Percentiles rank a stretch among this genome's conserved stretches.
phyloP scores from a whole-genome alignment of 768 basidiomycete genomes.

The Mycena metata region DNA sequence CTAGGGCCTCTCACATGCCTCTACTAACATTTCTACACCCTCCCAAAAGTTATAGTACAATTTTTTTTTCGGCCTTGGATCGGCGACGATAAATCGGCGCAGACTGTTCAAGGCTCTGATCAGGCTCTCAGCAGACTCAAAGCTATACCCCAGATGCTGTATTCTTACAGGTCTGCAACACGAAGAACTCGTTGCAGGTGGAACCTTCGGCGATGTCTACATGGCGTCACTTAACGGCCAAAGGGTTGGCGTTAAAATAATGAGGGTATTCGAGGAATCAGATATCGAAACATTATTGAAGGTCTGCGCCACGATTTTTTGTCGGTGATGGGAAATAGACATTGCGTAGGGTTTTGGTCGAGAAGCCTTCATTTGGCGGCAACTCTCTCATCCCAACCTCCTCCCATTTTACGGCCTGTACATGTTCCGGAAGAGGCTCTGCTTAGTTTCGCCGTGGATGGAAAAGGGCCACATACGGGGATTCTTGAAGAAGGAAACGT shows the following conservation, averaged over 20 bases:
- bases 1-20: too few relatives aligned
- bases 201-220: conserved; percentile 34
- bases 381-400: conserved; percentile 40
- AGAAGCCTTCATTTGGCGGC: conserved; percentile 41
- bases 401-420: conserved; percentile 41
- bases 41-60: too few relatives aligned
- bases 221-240: conserved; percentile 22
- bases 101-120: conserved; percentile 9
- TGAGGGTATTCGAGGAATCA: conserved; percentile 19
- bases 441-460: conserved; percentile 36
- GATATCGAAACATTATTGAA: conserved; percentile 26
- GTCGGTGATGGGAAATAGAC: too few relatives aligned
- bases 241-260: conserved; percentile 30
- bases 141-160: conserved; percentile 26
- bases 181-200: conserved; percentile 24
- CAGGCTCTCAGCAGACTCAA: conserved; percentile 25
- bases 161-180: conserved; percentile 20
- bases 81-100: not conserved
- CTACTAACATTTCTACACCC: too few relatives aligned
- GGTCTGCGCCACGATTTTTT: not conserved
- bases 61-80: too few relatives aligned
- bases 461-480: conserved; percentile 15
- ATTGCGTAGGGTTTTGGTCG: conserved; percentile 21
- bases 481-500: conserved; percentile 6
- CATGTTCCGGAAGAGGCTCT: conserved; percentile 28